Percentiles rank a stretch among this genome's conserved stretches.
phyloP scores from a whole-genome alignment of 1,139 yeast species.

The Ogataea hybrid region DNA sequence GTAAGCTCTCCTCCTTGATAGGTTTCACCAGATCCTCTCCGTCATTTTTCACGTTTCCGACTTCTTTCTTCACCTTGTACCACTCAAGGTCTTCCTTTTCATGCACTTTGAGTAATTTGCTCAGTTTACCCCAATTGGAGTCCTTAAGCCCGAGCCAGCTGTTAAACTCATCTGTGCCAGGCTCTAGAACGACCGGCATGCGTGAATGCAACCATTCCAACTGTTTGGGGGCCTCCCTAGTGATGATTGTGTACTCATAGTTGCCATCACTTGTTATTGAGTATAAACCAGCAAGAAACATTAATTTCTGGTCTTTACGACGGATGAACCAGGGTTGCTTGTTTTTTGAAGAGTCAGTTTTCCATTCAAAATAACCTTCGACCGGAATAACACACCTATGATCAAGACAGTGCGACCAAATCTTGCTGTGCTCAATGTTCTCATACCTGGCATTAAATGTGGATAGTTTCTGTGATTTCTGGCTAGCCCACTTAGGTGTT shows the following conservation, averaged over 20 bases:
- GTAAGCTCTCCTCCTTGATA: not conserved
- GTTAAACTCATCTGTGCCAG: constrained; percentile 54
- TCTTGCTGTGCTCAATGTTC: constrained; percentile 42
- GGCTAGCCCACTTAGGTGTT: constrained; percentile 50
- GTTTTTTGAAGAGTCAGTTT: constrained; percentile 20
- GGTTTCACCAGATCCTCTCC: constrained; percentile 39
- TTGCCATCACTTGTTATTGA: constrained; percentile 26
- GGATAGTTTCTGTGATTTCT: constrained; percentile 24
- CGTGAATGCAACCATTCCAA: constrained; percentile 71
- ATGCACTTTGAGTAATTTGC: constrained; percentile 39
- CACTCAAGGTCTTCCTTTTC: constrained; percentile 46
- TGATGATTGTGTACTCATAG: constrained; percentile 67
- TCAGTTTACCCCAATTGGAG: constrained; percentile 38
- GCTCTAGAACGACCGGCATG: constrained; percentile 70
- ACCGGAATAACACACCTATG: constrained; percentile 71
- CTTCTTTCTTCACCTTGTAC: constrained; percentile 57
- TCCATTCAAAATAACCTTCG: constrained; percentile 89
- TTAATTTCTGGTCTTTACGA: constrained; percentile 47
- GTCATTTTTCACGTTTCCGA: constrained; percentile 60
- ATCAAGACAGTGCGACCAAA: constrained; percentile 50
- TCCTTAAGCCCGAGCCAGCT: constrained; percentile 57
- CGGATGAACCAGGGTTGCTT: constrained; percentile 67
- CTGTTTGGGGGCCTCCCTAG: constrained; percentile 63
- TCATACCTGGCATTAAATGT: constrained; percentile 70
- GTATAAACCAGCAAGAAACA: constrained; percentile 73